Conservation (phyloP, 2,329 filamentous ascomycete species). For the Aspergillus novoparasiticus region DNA sequence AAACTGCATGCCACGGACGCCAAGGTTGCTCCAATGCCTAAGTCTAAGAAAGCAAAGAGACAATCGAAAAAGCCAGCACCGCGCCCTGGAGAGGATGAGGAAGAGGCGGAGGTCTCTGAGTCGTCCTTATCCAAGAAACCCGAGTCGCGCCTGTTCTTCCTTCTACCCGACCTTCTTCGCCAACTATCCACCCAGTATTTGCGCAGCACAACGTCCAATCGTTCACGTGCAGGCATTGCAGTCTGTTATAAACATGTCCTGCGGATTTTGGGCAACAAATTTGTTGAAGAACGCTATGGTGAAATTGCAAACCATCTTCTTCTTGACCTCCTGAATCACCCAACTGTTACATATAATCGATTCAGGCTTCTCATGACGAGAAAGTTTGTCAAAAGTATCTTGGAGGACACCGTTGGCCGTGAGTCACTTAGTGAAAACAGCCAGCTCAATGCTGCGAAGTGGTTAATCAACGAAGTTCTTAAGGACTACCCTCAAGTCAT, state of each 20-base stretch:
- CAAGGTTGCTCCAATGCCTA: conserved; percentile 55
- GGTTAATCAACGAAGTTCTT: conserved; percentile 81
- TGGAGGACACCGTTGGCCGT: conserved; percentile 80
- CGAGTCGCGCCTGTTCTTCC: conserved; percentile 70
- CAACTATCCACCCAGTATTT: conserved; percentile 81
- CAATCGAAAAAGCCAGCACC: conserved; percentile 63
- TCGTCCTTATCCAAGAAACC: conserved; percentile 76
- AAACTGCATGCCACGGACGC: conserved; percentile 73
- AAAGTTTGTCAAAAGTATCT: conserved; percentile 78
- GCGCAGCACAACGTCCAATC: conserved; percentile 75
- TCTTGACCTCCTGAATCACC: conserved; percentile 74
- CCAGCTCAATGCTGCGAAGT: conserved; percentile 78
- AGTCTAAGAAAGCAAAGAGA: conserved; percentile 72
- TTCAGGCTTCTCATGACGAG: conserved; percentile 84
- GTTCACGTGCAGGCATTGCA: conserved; percentile 77
- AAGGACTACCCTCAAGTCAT: conserved; percentile 93
- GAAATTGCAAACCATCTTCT: conserved; percentile 81
- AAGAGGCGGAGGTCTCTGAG: conserved; percentile 69
- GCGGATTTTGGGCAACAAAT: conserved; percentile 74
- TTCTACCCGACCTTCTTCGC: conserved; percentile 75
- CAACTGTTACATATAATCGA: conserved; percentile 76
- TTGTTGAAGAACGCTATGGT: conserved; percentile 81
- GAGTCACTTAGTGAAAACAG: conserved; percentile 87
- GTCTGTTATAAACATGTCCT: conserved; percentile 85
- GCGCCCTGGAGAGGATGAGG: conserved; percentile 71